Conservation (phyloP, 2,329 filamentous ascomycete species). For the Alternaria gaisen region DNA sequence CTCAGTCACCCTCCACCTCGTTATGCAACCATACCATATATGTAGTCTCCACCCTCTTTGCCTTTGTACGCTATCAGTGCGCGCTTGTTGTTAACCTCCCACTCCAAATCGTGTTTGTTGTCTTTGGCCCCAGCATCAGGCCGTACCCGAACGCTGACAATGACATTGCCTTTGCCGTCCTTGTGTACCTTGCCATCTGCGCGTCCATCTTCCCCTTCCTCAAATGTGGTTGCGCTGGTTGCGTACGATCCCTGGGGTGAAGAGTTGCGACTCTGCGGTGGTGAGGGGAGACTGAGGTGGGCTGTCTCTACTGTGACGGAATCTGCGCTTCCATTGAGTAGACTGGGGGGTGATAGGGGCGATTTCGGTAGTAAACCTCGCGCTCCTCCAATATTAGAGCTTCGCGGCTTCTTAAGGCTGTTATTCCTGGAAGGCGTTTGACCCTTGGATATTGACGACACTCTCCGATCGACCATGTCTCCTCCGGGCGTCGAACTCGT, state of each 20-base stretch:
- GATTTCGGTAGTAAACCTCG: constrained; percentile 46
- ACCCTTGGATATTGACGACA: constrained; percentile 38
- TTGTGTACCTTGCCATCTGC: constrained; percentile 54
- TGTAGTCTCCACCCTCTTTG: constrained; percentile 85
- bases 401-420: constrained; percentile 60
- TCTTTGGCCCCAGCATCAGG: constrained; percentile 76
- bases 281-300: constrained; percentile 79
- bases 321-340: constrained; percentile 81
- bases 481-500: constrained; percentile 57
- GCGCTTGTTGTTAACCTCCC: constrained; percentile 87
- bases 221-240: constrained; percentile 85
- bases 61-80: constrained; percentile 84
- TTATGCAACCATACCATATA: constrained; percentile 74
- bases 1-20: constrained; percentile 15
- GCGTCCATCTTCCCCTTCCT: constrained; percentile 75
- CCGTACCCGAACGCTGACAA: constrained; percentile 93
- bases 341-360: constrained; percentile 68
- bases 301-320: constrained; percentile 73
- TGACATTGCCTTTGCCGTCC: constrained; percentile 90
- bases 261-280: constrained; percentile 87
- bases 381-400: constrained; percentile 47
- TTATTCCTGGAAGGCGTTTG: constrained; percentile 42
- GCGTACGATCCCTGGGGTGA: constrained; percentile 93
- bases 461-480: constrained; percentile 45
- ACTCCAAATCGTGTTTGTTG: constrained; percentile 78